Base-by-base conservation (phyloP, 129 eudicot species). In the Pulicaria dysenterica region DNA sequence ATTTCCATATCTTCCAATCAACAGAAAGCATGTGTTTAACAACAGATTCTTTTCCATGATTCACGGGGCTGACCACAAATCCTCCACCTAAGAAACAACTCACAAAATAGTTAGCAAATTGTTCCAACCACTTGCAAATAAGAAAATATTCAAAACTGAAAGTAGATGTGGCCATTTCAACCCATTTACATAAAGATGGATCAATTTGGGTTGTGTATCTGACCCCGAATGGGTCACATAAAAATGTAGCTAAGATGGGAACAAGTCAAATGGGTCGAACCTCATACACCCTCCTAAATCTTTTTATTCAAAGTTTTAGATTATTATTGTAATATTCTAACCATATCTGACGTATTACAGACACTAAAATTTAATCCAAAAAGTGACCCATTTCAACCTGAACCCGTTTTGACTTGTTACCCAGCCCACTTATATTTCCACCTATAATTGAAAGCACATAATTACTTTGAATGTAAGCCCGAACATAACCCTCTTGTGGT, bases 11-110 rank as follows among this genome's bases (percentile, higher is more conserved):
- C 75, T 77, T 89, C 96, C 96, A 92, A 76, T 92, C 95, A 47
- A 92, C 78, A 10, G 98, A 83, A 67, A 92, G 89, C 98, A 92
- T 89, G 83, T 92, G 95, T 70, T 85, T 89, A n/a, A 92, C 92
- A 1, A 92, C 82, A n/a, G 88, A 89, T 62, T 85, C 85, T 61
- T 83, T 92, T 49, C 96, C 95, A 47, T 87, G 66, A 47, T 81
- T 87, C 41, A 79, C 56, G 42, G 96, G 98, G 64, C 86, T 67
- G 3, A 89, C 81, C 42, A 92, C 89, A 46, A 58, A 85, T 14
- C 96, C 98, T 6, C 98, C 98, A 69, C 98, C 96, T 86, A 83
- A 48, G 55, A 5, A 34, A 53, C 48, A 51, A 79, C 0, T 24
- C 16, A 7, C 31, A 19, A n/a, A 67, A 53, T 8, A 56, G 67